Base-by-base conservation (phyloP, 2,329 filamentous ascomycete species). In the Aspergillus neoniger region DNA sequence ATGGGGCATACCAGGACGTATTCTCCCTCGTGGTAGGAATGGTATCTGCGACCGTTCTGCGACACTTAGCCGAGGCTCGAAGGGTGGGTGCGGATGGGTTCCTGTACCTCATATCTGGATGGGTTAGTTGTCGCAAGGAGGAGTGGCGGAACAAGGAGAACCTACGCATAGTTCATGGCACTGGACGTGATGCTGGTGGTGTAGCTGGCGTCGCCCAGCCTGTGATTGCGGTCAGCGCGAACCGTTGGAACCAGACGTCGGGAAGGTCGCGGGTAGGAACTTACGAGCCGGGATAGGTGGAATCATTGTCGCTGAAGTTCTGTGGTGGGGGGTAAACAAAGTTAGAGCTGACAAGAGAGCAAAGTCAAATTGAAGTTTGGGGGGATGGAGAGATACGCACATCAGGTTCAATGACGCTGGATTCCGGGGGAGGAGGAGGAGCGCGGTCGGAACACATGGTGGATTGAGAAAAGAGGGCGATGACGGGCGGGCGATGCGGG, bases 41-140 rank as follows among this genome's bases (percentile, higher is more conserved):
- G 70, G 60, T 73, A 73, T 60, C 70, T 64, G 62, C 70, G 70
- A 63, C 70, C 70, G 64, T 73, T 72, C 69, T 72, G 50, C 36
- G 50, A 25, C 17, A 53, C 30, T 53, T 43, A 17, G 44, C n/a
- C 23, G 39, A 30, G 30, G 23, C 14, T 28, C 38, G 44, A 38
- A 4, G 10, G 53, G 12, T 23, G 44, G 17, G n/a, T 12, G 17
- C 9, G 28, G 8, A 23, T 39, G 12, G 32, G 23, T 17, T 47
- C 14, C 25, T 30, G 41, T 69, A 74, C 72, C 70, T 74, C 72
- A 59, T 74, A 74, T 68, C 71, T 74, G 41, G 5, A 8, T 25
- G 12, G 21, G 60, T 66, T 52, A 70, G 68, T 38, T 10, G 14
- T 32, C 7, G n/a, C 10, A 23, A 30, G 1, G 10, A 19, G 6